Conservation (phyloP, 2,329 filamentous ascomycete genomes). For the Lecanicillium sp. region DNA sequence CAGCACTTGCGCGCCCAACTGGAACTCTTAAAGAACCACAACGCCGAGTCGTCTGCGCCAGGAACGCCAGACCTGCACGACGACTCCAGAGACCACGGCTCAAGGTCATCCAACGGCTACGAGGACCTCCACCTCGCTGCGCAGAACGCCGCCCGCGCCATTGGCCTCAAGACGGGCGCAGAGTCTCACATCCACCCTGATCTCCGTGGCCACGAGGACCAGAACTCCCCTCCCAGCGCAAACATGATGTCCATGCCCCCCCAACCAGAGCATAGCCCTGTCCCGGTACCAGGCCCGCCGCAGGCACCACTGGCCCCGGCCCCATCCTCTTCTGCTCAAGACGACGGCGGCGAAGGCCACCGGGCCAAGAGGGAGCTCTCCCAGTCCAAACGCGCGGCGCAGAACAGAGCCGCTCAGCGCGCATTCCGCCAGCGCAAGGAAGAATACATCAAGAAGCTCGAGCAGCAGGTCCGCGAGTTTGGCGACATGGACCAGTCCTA, state of each 20-base stretch:
- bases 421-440: constrained; percentile 97
- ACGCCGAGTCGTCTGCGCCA: constrained; percentile 19
- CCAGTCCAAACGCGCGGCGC: constrained; percentile 90
- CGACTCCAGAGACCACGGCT: constrained; percentile 6
- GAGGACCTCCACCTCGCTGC: constrained; percentile 27
- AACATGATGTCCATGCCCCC: constrained; percentile 30
- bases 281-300: constrained; percentile 15
- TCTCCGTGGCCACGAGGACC: constrained; percentile 24
- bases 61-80: constrained; percentile 2
- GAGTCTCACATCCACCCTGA: constrained; percentile 43
- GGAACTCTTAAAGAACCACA: constrained; percentile 34
- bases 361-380: constrained; percentile 73
- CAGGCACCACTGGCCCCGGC: constrained; percentile 17
- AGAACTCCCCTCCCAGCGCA: constrained; percentile 16
- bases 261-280: constrained; percentile 25
- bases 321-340: constrained; percentile 13
- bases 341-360: constrained; percentile 45
- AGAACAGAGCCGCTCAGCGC: constrained; percentile 94
- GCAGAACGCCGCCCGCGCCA: constrained; percentile 25
- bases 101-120: constrained; percentile 38
- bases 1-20: constrained; percentile 36
- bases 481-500: constrained; percentile 67
- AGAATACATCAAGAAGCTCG: constrained; percentile 94
- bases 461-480: constrained; percentile 83
- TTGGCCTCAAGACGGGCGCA: constrained; percentile 27